Evolutionary conservation across 352 stramenopile species (phyloP).

Genomic region (Halophytophthora polymorphica): DNA sequence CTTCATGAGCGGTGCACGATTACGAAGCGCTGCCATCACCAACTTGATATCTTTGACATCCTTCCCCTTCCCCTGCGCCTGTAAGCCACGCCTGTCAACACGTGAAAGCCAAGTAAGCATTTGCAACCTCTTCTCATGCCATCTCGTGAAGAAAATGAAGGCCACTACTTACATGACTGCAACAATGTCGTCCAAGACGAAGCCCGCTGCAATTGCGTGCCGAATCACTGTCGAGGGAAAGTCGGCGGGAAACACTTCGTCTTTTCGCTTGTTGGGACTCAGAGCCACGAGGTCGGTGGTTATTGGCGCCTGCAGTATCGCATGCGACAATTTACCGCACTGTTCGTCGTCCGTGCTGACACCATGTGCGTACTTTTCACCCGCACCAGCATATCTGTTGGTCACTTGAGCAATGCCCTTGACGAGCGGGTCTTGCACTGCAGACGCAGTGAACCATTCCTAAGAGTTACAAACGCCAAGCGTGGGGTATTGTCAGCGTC

Average conservation of each 20-base stretch:
- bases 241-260: constrained; percentile 48
- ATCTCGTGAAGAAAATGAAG: background rate
- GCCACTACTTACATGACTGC: constrained; percentile 45
- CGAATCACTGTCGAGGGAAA: constrained; percentile 49
- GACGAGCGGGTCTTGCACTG: constrained; percentile 49
- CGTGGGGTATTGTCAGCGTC: background rate
- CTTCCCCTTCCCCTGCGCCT: constrained; percentile 45
- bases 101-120: too few species aligned
- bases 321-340: constrained; percentile 19
- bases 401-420: constrained; percentile 23
- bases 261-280: constrained; percentile 42
- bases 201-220: constrained; percentile 49
- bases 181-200: constrained; percentile 39
- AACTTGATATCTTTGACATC: constrained; percentile 30
- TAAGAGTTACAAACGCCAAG: constrained; percentile 6
- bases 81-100: constrained; percentile 44
- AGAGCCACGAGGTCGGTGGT: constrained; percentile 40
- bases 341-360: constrained; percentile 4
- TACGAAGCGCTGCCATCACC: constrained; percentile 40
- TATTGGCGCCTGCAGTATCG: constrained; percentile 39
- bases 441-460: constrained; percentile 54
- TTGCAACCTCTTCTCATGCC: background rate
- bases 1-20: constrained; percentile 47
- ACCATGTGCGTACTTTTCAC: background rate
- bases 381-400: constrained; percentile 25